These are phyloP conservation scores for Solidago caesia DNA, from an alignment of 129 eudicot genomes.

Conservation along the genomic window DNA sequence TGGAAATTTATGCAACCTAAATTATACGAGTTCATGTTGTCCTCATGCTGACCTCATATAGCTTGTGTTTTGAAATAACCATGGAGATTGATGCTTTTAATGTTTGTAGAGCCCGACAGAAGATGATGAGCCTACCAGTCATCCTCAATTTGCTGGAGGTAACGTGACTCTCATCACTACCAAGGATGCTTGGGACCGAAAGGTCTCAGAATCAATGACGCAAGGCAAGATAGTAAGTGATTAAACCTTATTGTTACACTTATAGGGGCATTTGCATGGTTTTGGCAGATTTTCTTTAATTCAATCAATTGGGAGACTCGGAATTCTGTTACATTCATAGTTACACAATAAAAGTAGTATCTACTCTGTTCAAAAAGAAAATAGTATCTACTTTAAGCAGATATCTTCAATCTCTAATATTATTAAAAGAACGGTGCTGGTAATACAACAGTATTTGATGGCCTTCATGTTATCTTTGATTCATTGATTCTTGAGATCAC, in stretches of 20 bases:
- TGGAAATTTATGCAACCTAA: background rate
- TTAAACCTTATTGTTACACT: slow-evolving; percentile 10
- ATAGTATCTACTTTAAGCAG: background rate
- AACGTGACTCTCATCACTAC: slow-evolving; percentile 44
- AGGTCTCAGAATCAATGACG: slow-evolving; percentile 38
- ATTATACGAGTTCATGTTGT: background rate
- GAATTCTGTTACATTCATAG: background rate
- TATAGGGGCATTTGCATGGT: background rate
- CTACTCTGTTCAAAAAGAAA: background rate
- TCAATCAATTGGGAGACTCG: background rate
- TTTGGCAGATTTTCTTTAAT: background rate
- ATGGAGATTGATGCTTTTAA: slow-evolving; percentile 9
- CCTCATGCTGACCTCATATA: background rate
- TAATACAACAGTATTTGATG: background rate
- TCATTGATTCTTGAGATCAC: background rate
- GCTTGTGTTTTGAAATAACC: background rate
- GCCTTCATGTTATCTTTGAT: background rate
- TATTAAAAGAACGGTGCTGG: background rate
- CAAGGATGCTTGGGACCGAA: slow-evolving; percentile 43
- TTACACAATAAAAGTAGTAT: background rate
- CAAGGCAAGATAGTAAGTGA: slow-evolving; percentile 40
- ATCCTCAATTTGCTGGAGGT: slow-evolving; percentile 34
- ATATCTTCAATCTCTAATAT: background rate
- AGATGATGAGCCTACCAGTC: slow-evolving; percentile 31
- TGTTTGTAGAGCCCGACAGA: slow-evolving; percentile 22